Evolutionary conservation across 2,329 filamentous ascomycete species (phyloP).

Genomic region (Nothopassalora personata): DNA sequence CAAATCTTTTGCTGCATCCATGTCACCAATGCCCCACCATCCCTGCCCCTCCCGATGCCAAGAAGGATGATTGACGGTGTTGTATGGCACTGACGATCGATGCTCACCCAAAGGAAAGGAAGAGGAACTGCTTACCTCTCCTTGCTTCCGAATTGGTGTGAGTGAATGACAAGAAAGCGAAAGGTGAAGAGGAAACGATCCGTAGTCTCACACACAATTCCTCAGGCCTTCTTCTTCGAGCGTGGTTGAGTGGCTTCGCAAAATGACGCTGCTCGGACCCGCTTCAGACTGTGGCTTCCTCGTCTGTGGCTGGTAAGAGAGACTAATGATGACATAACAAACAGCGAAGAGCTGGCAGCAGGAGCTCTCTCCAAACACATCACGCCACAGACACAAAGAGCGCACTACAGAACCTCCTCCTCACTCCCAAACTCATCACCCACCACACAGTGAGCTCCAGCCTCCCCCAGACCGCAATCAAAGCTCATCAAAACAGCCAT

Average conservation of each 20-base stretch:
- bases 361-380: background rate
- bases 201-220: background rate
- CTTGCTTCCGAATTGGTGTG: background rate
- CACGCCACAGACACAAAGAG: background rate
- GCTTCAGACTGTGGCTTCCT: background rate
- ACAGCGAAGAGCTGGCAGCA: background rate
- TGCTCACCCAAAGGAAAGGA: background rate
- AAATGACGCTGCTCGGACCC: background rate
- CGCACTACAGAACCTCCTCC: background rate
- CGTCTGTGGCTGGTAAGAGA: background rate
- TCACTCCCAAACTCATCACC: slow-evolving; percentile 1
- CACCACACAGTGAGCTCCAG: slow-evolving; percentile 6
- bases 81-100: background rate
- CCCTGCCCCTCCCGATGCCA: slow-evolving; percentile 3
- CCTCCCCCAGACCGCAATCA: background rate
- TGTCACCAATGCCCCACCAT: slow-evolving; percentile 2
- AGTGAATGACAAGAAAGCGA: background rate
- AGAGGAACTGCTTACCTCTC: slow-evolving; percentile 2
- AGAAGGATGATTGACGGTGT: background rate
- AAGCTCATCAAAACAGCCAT: slow-evolving; percentile 16
- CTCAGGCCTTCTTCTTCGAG: slow-evolving; percentile 4
- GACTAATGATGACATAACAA: background rate
- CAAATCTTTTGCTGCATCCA: slow-evolving; percentile 3
- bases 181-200: background rate
- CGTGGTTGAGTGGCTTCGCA: background rate